Base-by-base conservation (phyloP, 1,284 basidiomycete genomes). In the Moesziomyces antarcticus region DNA sequence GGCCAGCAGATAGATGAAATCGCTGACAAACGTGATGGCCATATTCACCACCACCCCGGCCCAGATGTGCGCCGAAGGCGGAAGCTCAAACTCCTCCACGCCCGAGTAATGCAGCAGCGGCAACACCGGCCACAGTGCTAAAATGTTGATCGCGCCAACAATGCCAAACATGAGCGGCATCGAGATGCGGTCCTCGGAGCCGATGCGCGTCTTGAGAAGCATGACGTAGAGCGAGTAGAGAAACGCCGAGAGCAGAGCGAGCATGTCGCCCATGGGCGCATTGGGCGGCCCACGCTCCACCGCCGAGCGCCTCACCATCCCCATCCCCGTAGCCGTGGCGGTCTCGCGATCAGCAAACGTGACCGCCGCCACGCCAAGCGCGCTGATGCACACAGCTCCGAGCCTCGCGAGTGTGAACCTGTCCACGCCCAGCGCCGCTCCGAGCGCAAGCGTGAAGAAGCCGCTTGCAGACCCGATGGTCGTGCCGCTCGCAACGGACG, bases 161-260 rank as follows among this genome's bases (percentile, higher is more conserved):
- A 84, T 78, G 35, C 82, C 83, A 33, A 84, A 83, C 78, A 94
- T 96, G 43, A 75, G 60, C 2, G 67, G 66, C 62, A 76, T 79
- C n/a, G 75, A 73, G 45, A 80, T 78, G 46, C 75, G 73, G 42
- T 80, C 77, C 49, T 84, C 82, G 1, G 74, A 77, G 91, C 92
- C 82, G 56, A 81, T 82, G 46, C 76, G 65, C 2, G 77, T 73
- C 86, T 99, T 99, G 82, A 99, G 89, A 41, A 97, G 87, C 72
- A 92, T 91, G 37, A 97, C 91, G 85, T 99, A 99, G 51, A 93
- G 85, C 0, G 95, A 92, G 85, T 98, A 98, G 82, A 93, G 80
- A 24, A 84, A 68, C 5, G 82, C 82, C 3, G 81, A 83, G 20
- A 79, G 54, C 2, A 84, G 69, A 1, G 82, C 80, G 9, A 83